Evolutionary conservation across 2,329 filamentous ascomycete species (phyloP).

Genomic region (Periglandula ipomoeae): DNA sequence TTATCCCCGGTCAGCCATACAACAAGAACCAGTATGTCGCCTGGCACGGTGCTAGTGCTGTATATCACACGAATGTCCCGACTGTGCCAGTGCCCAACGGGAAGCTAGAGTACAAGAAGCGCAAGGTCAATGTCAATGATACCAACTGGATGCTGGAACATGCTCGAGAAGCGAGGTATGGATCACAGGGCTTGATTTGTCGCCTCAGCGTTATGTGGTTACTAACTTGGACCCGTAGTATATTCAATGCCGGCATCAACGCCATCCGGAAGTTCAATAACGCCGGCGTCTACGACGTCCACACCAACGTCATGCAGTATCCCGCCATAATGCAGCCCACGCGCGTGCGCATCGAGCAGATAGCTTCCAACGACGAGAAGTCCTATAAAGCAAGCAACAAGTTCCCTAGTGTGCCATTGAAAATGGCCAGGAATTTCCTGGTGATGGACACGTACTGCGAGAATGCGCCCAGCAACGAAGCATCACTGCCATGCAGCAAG

Average conservation of each 20-base stretch:
- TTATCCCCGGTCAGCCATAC: slow-evolving; percentile 75
- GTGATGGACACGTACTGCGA: slow-evolving; percentile 47
- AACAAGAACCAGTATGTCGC: slow-evolving; percentile 99
- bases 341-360: slow-evolving; percentile 70
- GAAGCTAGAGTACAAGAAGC: slow-evolving; percentile 74
- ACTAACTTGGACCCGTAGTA: slow-evolving; percentile 37
- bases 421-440: slow-evolving; percentile 46
- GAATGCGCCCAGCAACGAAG: slow-evolving; percentile 37
- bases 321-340: slow-evolving; percentile 85
- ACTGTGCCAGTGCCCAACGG: slow-evolving; percentile 66
- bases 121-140: slow-evolving; percentile 80
- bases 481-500: slow-evolving; percentile 34
- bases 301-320: slow-evolving; percentile 87
- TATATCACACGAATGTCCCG: slow-evolving; percentile 79
- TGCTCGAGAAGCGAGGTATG: slow-evolving; percentile 77
- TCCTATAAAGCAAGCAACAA: slow-evolving; percentile 18
- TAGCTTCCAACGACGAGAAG: slow-evolving; percentile 28
- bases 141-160: slow-evolving; percentile 97
- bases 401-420: slow-evolving; percentile 40
- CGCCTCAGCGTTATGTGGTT: neutral
- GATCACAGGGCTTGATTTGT: neutral
- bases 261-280: slow-evolving; percentile 60
- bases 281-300: slow-evolving; percentile 79
- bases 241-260: slow-evolving; percentile 71
- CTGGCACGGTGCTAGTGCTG: slow-evolving; percentile 93